These are phyloP conservation scores for Primulina huaijiensis DNA, from an alignment of 257 asterid genomes.

Conservation along the genomic window DNA sequence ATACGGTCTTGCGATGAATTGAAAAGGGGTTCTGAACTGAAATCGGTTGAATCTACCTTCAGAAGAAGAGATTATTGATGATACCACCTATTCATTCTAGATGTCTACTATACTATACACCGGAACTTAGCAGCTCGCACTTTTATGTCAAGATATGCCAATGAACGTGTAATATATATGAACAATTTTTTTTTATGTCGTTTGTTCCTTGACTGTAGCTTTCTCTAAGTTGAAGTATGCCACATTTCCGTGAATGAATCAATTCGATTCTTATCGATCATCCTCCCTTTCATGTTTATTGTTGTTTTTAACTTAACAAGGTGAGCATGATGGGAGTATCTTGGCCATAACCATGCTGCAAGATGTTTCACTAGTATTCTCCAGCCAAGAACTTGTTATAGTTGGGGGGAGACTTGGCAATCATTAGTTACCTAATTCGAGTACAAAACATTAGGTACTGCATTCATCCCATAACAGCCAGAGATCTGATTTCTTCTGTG, in stretches of 20 bases:
- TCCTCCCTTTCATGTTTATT: background rate
- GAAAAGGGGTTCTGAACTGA: conserved; percentile 15
- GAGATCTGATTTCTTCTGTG: no score
- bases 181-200: background rate
- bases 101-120: background rate
- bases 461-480: no score
- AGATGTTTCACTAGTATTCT: conserved; percentile 21
- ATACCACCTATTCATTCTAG: background rate
- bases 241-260: background rate
- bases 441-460: no score
- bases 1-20: conserved; percentile 3
- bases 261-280: background rate
- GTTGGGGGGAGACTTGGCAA: no score
- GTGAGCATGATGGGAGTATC: conserved; percentile 29
- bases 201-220: background rate
- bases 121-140: conserved; percentile 21
- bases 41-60: background rate
- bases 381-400: background rate
- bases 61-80: conserved; percentile 15
- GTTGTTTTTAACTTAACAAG: background rate
- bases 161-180: background rate
- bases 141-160: conserved; percentile 22
- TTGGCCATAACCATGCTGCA: conserved; percentile 30
- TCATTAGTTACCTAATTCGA: no score
- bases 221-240: background rate